Conservation (phyloP, 257 asterid genomes). For the Nicotiana tomentosiformis region DNA sequence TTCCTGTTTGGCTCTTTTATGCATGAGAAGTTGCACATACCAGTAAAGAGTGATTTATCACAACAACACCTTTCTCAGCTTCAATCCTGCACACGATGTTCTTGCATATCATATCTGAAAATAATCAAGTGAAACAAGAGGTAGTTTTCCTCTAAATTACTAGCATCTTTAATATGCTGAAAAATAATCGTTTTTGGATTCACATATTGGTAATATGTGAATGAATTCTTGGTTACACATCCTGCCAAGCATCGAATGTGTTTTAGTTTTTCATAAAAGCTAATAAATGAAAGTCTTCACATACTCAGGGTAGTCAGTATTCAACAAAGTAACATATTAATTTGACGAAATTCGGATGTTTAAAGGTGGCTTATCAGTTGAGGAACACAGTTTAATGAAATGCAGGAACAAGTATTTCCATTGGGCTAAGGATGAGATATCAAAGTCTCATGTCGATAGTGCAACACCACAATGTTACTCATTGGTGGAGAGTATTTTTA, state of each 20-base stretch:
- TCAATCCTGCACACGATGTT: constrained; percentile 69
- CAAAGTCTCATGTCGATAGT: not conserved
- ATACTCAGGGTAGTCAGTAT: not conserved
- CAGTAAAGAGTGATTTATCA: constrained; percentile 79
- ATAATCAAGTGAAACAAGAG: not conserved
- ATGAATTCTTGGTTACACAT: not conserved
- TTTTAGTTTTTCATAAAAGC: not conserved
- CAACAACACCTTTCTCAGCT: constrained; percentile 89
- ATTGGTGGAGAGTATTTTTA: not conserved
- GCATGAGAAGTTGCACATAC: constrained; percentile 42
- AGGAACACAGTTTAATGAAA: not conserved
- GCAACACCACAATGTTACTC: not conserved
- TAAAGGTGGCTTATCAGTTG: not conserved
- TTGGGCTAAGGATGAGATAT: not conserved
- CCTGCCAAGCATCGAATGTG: not conserved
- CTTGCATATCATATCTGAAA: not conserved
- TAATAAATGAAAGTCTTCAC: not conserved
- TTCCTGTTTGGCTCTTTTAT: constrained; percentile 6
- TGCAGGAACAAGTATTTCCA: not conserved
- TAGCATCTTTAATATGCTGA: not conserved
- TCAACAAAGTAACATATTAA: not conserved
- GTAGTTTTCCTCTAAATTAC: not conserved
- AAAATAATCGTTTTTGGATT: not conserved
- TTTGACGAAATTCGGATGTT: not conserved
- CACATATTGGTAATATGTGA: not conserved